Base-by-base conservation (phyloP, 2,329 filamentous ascomycete species). In the Fusarium solani-melongenae region DNA sequence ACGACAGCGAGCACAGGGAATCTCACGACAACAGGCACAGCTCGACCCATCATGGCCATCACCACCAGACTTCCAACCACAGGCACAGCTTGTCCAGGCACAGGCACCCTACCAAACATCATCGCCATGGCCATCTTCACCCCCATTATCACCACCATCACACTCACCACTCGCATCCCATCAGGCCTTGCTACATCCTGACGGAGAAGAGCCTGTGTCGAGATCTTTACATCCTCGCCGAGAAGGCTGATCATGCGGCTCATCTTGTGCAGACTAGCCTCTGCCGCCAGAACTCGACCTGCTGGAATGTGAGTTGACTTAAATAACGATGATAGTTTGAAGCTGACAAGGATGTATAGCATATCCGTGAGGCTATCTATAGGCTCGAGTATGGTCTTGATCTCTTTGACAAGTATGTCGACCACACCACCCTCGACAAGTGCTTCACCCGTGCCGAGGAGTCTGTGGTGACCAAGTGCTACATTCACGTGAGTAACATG, bases 381-480 rank as follows among this genome's bases (percentile, higher is more conserved):
- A 41, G 70, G n/a, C 69, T 80, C 36, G 79, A 81, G 71, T 60
- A 67, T n/a, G 64, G 74, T 39, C 69, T 80, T 27, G 79, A 81
- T 39, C 17, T 70, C 31, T 77, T 80, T 51, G 79, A 81, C 20
- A 70, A 63, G 33, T 61, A 67, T 11, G 76, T 80, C 60, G 79
- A 81, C 67, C 66, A 73, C 14, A 78, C 77, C 15, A 64, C 69
- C 15, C 71, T 80, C 8, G 49, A 73, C 61, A 77, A 76, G 63
- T 79, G 75, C 69, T 76, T 76, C 38, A 69, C 64, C 15, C 75
- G 72, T 53, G 56, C 44, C 5, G 59, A 80, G 64, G 79, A 81
- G 64, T 39, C 70, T 58, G 65, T 66, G 53, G 74, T 79, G 71
- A 69, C 76, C 17, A 74, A 74, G 66, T 79, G 79, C 61, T 80